A percentile compares a stretch with the other conserved stretches of the same genome.
These are phyloP conservation scores for Sedum album DNA, from an alignment of 164 flowering plant genomes.

Conservation along the genomic window DNA sequence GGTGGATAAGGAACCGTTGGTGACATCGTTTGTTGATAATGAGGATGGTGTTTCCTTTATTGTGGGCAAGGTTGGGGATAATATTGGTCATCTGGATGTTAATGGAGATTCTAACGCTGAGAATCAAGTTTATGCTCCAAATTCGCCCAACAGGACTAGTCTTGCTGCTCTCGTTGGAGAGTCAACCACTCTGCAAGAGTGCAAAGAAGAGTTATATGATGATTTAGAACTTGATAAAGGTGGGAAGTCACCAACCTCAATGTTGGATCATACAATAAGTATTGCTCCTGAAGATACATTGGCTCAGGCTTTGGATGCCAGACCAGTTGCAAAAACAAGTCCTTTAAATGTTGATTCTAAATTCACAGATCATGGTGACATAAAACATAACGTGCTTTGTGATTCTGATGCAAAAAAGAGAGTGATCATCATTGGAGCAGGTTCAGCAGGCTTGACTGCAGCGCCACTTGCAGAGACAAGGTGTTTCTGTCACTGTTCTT, in stretches of 20 bases:
- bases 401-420: constrained; percentile 33
- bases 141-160: constrained; percentile 14
- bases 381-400: constrained; percentile 16
- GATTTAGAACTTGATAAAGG: constrained; percentile 18
- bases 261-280: constrained; percentile 15
- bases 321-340: constrained; percentile 14
- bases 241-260: constrained; percentile 14
- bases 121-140: constrained; percentile 19
- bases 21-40: constrained; percentile 41
- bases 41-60: constrained; percentile 61
- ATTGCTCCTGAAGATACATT: constrained; percentile 19
- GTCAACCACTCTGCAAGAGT: constrained; percentile 16
- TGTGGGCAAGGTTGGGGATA: constrained; percentile 38
- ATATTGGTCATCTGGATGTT: constrained; percentile 21
- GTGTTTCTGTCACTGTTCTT: constrained; percentile 71
- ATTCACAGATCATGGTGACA: constrained; percentile 13
- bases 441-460: constrained; percentile 96
- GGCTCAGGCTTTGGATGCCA: constrained; percentile 17
- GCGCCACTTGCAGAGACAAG: constrained; percentile 96
- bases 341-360: constrained; percentile 15
- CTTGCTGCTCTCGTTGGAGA: constrained; percentile 15
- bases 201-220: constrained; percentile 20
- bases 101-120: constrained; percentile 19
- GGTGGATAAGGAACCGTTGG: constrained; percentile 30
- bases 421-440: constrained; percentile 88